A percentile compares a stretch with the other conserved stretches of the same genome.
These are phyloP conservation scores for Boletus rubroflammeus DNA, from an alignment of 768 basidiomycete species.

Conservation along the genomic window DNA sequence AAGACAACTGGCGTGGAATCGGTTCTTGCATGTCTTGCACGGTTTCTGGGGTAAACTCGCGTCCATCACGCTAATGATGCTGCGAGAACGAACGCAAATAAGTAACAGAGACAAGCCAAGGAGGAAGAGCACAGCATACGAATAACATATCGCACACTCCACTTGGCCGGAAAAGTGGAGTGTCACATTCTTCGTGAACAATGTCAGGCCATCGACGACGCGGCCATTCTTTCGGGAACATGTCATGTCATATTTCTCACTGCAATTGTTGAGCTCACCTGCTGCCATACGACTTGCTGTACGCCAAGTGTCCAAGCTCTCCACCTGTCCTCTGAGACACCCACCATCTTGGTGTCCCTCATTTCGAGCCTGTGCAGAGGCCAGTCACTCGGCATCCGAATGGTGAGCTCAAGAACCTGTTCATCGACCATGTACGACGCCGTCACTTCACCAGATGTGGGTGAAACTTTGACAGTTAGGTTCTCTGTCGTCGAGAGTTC, in stretches of 20 bases:
- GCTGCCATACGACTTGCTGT: constrained; percentile 84
- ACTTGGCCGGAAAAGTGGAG: constrained; percentile 94
- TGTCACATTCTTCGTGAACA: constrained; percentile 93
- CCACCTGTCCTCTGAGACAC: constrained; percentile 88
- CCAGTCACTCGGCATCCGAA: constrained; percentile 87
- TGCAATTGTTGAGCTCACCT: constrained; percentile 50
- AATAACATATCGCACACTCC: constrained; percentile 96
- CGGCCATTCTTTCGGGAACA: constrained; percentile 66
- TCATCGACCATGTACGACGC: constrained; percentile 90
- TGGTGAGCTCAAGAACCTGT: constrained; percentile 82
- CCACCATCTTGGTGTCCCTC: constrained; percentile 78
- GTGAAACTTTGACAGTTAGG: constrained; percentile 73
- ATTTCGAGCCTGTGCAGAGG: constrained; percentile 86
- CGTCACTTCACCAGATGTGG: constrained; percentile 72
- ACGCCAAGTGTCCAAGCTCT: constrained; percentile 90
- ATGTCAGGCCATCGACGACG: constrained; percentile 78
- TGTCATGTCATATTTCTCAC: background rate
- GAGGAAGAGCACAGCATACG: constrained; percentile 43
- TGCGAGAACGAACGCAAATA: constrained; percentile 28
- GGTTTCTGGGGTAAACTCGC: constrained; percentile 83
- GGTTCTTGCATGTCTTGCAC: constrained; percentile 92
- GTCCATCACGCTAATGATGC: constrained; percentile 89
- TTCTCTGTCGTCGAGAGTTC: constrained; percentile 67
- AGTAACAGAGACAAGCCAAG: background rate
- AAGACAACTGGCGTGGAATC: constrained; percentile 88